Conservation (phyloP, 257 asterid genomes). For the Capsicum pubescens region DNA sequence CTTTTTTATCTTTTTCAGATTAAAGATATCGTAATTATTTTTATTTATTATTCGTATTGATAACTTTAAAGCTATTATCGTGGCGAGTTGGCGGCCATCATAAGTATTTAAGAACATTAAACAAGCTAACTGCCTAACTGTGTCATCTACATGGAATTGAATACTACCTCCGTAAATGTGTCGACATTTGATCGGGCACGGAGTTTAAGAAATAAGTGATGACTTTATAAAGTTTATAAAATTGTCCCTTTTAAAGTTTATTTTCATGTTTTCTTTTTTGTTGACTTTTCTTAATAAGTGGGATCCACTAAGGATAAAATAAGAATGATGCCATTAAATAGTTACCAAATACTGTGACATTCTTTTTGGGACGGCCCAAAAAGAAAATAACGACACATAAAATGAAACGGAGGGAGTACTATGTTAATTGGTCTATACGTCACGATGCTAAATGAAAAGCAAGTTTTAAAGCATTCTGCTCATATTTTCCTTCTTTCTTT, state of each 20-base stretch:
- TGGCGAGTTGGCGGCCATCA: neutral
- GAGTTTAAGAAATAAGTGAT: no score
- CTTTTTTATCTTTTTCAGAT: neutral
- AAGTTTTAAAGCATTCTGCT: neutral
- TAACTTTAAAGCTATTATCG: neutral
- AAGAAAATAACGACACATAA: no score
- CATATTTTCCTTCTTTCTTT: neutral
- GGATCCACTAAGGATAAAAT: no score
- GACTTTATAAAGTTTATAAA: no score
- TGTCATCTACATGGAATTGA: neutral
- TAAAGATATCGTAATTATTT: neutral
- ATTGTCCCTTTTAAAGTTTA: no score
- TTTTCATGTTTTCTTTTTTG: no score
- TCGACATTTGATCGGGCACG: no score
- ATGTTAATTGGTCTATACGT: neutral
- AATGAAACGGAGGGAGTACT: no score
- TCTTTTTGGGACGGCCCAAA: no score
- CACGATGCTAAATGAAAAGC: neutral
- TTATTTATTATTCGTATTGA: neutral
- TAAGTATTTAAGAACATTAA: slow-evolving; percentile 6
- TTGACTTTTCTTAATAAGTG: no score
- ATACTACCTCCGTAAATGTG: neutral
- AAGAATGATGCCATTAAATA: no score
- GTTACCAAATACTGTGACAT: no score
- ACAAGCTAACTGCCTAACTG: neutral